These are phyloP conservation scores for Alternaria dauci DNA, from an alignment of 2,329 filamentous ascomycete genomes.

Conservation along the genomic window DNA sequence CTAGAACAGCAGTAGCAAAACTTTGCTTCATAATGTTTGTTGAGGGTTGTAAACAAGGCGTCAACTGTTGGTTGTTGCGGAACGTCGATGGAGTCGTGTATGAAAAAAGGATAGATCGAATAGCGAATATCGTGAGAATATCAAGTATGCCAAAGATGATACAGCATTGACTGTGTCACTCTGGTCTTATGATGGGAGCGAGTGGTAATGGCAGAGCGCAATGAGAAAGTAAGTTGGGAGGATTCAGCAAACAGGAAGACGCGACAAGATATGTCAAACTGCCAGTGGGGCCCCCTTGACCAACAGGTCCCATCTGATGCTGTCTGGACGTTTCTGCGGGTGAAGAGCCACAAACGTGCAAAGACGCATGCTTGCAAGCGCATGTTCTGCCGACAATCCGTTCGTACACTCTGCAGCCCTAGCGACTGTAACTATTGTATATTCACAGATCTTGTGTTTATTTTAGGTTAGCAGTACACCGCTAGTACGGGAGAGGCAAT, in stretches of 20 bases:
- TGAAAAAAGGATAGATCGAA: not conserved
- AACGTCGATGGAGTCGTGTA: not conserved
- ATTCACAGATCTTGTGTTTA: slow-evolving; percentile 6
- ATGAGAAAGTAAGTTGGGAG: not conserved
- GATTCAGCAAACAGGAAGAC: slow-evolving; percentile 4
- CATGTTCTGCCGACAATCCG: not conserved
- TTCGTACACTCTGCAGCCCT: not conserved
- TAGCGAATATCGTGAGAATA: slow-evolving; percentile 4
- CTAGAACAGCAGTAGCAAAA: slow-evolving; percentile 15
- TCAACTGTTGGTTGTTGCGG: not conserved
- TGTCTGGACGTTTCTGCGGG: slow-evolving; percentile 4
- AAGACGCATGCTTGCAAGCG: slow-evolving; percentile 10
- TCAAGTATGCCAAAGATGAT: slow-evolving; percentile 5
- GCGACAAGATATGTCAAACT: slow-evolving; percentile 13
- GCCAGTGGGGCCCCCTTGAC: slow-evolving; percentile 12
- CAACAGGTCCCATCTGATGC: not conserved
- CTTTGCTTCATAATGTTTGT: slow-evolving; percentile 10
- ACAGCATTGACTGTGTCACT: slow-evolving; percentile 8
- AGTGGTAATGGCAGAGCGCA: slow-evolving; percentile 1
- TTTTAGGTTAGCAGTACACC: slow-evolving; percentile 2
- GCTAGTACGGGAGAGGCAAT: slow-evolving; percentile 11
- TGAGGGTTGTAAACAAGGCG: slow-evolving; percentile 3
- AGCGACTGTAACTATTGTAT: slow-evolving; percentile 14
- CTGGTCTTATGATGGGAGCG: slow-evolving; percentile 4
- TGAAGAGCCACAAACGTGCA: not conserved